These are phyloP conservation scores for Aureobasidium lini DNA, from an alignment of 2,329 filamentous ascomycete species.

Conservation along the genomic window DNA sequence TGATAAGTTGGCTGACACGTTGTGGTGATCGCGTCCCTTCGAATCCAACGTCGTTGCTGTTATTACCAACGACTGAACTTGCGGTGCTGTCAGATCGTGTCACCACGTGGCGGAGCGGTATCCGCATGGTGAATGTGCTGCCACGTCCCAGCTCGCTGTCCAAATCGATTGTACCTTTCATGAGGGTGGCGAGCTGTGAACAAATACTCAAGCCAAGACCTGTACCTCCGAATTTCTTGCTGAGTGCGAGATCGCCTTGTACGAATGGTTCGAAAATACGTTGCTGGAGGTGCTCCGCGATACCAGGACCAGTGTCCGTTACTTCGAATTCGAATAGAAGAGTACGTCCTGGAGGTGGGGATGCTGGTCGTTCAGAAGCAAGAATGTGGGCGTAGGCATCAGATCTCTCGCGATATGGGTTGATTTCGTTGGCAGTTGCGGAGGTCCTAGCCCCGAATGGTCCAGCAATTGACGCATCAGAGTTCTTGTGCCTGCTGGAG, in stretches of 20 bases:
- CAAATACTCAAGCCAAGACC: conserved; percentile 85
- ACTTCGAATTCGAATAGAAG: conserved; percentile 82
- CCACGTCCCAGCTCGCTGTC: conserved; percentile 66
- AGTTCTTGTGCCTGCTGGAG: conserved; percentile 15
- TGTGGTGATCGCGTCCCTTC: conserved; percentile 16
- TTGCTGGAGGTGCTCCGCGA: conserved; percentile 67
- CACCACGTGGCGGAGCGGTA: conserved; percentile 70
- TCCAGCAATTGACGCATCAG: conserved; percentile 12
- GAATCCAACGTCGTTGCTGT: conserved; percentile 25
- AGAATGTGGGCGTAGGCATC: conserved; percentile 29
- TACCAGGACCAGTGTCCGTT: conserved; percentile 80
- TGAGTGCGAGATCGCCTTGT: conserved; percentile 81
- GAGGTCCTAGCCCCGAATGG: conserved; percentile 19
- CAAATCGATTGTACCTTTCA: conserved; percentile 70
- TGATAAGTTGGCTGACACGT: conserved; percentile 14
- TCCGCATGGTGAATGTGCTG: conserved; percentile 73
- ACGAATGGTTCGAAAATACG: conserved; percentile 92
- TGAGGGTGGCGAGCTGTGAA: conserved; percentile 72
- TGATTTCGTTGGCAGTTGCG: conserved; percentile 38
- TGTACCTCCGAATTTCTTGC: conserved; percentile 84
- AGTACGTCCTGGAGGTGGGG: conserved; percentile 54
- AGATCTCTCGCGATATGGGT: conserved; percentile 32
- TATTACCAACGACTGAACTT: conserved; percentile 24
- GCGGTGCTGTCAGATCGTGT: conserved; percentile 53
- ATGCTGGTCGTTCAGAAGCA: conserved; percentile 29